These are phyloP conservation scores for Penicillium cataractarum DNA, from an alignment of 495 filamentous ascomycete genomes.

Conservation along the genomic window DNA sequence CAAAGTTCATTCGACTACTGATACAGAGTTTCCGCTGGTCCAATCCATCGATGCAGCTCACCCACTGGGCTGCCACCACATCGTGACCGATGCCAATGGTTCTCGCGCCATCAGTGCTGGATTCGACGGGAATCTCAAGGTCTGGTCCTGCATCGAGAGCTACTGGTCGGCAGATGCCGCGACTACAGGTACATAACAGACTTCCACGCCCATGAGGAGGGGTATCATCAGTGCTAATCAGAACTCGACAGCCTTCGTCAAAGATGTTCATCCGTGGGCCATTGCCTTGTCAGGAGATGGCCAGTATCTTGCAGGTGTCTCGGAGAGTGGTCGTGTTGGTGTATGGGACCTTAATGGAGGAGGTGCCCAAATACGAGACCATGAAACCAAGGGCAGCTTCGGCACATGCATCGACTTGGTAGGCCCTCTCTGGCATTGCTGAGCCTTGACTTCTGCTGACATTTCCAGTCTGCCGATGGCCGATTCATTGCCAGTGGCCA, in stretches of 20 bases:
- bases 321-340: conserved; percentile 81
- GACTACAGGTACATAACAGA: conserved; percentile 43
- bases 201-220: neutral
- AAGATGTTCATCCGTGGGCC: conserved; percentile 73
- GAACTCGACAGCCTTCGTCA: conserved; percentile 22
- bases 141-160: conserved; percentile 68
- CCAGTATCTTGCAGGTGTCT: conserved; percentile 77
- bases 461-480: conserved; percentile 68
- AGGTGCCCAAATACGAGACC: conserved; percentile 69
- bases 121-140: conserved; percentile 82
- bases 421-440: conserved; percentile 15
- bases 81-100: conserved; percentile 70
- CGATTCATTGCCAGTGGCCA: conserved; percentile 88
- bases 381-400: conserved; percentile 89
- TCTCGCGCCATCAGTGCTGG: conserved; percentile 76
- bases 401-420: conserved; percentile 86
- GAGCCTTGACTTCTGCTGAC: conserved; percentile 16
- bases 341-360: conserved; percentile 74
- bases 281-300: conserved; percentile 82
- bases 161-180: conserved; percentile 56
- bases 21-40: conserved; percentile 69
- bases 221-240: conserved; percentile 8
- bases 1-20: conserved; percentile 71
- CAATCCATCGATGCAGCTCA: conserved; percentile 80
- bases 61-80: conserved; percentile 85